Conservation (phyloP, 352 stramenopile genomes). For the Pythium vanterpoolii region DNA sequence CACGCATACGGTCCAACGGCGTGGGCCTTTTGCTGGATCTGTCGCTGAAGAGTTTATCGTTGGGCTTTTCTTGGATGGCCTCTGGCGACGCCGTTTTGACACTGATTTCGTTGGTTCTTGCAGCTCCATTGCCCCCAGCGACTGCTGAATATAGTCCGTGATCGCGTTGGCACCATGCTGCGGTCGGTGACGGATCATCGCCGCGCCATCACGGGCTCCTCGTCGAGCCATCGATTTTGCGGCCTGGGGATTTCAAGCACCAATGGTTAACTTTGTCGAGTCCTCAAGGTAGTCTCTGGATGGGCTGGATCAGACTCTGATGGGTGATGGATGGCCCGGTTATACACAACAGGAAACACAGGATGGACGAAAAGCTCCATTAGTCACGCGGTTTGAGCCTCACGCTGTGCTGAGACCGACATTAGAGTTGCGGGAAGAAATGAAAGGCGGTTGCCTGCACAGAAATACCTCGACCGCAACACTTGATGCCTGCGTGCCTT, state of each 20-base stretch:
- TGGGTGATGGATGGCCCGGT: not conserved
- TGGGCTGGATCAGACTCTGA: no score
- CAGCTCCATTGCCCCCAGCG: not conserved
- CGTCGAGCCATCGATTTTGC: not conserved
- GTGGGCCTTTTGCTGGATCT: not conserved
- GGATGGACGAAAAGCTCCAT: not conserved
- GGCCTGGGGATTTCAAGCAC: not conserved
- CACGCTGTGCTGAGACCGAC: not conserved
- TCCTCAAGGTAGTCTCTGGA: not conserved
- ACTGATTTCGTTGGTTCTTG: not conserved
- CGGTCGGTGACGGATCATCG: slow-evolving; percentile 16
- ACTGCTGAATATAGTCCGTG: slow-evolving; percentile 12
- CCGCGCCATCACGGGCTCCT: not conserved
- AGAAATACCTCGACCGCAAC: not conserved
- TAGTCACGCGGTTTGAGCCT: not conserved
- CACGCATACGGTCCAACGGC: not conserved
- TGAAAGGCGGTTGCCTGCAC: not conserved
- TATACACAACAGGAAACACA: not conserved
- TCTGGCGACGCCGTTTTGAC: not conserved
- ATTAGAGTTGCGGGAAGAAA: not conserved
- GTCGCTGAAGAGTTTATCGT: not conserved
- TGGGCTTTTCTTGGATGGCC: not conserved
- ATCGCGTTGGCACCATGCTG: slow-evolving; percentile 17
- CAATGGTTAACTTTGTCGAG: not conserved
- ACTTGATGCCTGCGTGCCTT: not conserved